Evolutionary conservation across 805 yeast genomes (phyloP).

Genomic region (Ogataea methanolica): DNA sequence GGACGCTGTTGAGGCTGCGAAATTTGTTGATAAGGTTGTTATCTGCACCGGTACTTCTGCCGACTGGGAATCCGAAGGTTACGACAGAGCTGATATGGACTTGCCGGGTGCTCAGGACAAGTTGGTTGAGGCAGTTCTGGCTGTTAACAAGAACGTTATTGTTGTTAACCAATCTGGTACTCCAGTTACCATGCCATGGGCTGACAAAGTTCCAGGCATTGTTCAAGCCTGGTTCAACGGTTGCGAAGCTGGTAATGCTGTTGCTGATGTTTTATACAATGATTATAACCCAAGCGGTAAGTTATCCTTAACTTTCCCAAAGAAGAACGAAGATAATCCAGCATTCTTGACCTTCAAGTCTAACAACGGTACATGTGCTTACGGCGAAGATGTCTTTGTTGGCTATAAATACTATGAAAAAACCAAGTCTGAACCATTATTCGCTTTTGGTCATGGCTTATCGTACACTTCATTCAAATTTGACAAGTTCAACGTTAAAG

Average conservation of each 20-base stretch:
- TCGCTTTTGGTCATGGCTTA: conserved; percentile 61
- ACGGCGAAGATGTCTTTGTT: conserved; percentile 63
- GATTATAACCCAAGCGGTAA: conserved; percentile 60
- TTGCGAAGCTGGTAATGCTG: conserved; percentile 50
- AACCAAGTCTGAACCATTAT: conserved; percentile 40
- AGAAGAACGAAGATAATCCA: conserved; percentile 48
- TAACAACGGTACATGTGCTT: conserved; percentile 48
- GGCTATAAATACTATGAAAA: conserved; percentile 62
- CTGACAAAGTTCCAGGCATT: conserved; percentile 35
- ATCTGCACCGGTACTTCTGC: conserved; percentile 46
- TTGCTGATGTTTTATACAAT: conserved; percentile 58
- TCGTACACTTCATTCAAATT: conserved; percentile 52
- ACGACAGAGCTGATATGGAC: conserved; percentile 46
- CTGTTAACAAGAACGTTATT: conserved; percentile 46
- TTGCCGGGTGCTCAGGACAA: conserved; percentile 46
- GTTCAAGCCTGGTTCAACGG: conserved; percentile 59
- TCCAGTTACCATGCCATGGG: conserved; percentile 58
- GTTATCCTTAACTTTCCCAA: conserved; percentile 52
- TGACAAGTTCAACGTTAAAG: conserved; percentile 34
- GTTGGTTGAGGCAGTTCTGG: conserved; percentile 39
- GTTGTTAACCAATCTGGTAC: conserved; percentile 59
- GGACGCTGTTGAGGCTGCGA: conserved; percentile 46
- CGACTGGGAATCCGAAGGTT: conserved; percentile 60
- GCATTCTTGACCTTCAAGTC: conserved; percentile 48
- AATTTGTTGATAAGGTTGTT: conserved; percentile 47